These are phyloP conservation scores for Jatropha multifida DNA, from an alignment of 441 rosid genomes.

Conservation along the genomic window DNA sequence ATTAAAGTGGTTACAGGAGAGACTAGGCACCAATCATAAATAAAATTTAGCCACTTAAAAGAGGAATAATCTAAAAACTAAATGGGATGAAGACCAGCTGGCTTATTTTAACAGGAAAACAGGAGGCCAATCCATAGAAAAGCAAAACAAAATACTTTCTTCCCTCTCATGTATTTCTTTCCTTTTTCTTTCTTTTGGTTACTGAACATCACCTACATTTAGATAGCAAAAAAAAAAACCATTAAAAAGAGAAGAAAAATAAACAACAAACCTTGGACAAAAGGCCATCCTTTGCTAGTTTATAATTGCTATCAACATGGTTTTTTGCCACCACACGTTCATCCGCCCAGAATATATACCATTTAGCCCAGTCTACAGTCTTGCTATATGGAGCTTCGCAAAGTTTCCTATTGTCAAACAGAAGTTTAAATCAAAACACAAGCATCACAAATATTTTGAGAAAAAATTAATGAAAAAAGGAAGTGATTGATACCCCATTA, in stretches of 20 bases:
- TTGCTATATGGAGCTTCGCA: slow-evolving; percentile 77
- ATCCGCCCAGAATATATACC: slow-evolving; percentile 88
- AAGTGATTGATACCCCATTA: slow-evolving; percentile 60
- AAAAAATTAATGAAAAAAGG: slow-evolving; percentile 20
- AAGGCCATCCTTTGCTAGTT: slow-evolving; percentile 71
- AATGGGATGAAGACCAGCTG: neutral
- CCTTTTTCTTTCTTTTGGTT: slow-evolving; percentile 1
- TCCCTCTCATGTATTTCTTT: neutral
- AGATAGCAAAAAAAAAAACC: neutral
- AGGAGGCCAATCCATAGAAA: slow-evolving; percentile 2
- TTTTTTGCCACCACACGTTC: slow-evolving; percentile 80
- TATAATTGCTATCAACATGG: slow-evolving; percentile 85
- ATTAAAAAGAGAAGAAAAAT: neutral
- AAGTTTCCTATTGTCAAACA: slow-evolving; percentile 63
- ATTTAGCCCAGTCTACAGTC: slow-evolving; percentile 88
- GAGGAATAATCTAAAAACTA: neutral
- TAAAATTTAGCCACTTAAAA: slow-evolving; percentile 11
- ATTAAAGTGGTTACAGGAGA: neutral
- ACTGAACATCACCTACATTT: neutral
- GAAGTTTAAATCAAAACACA: slow-evolving; percentile 21
- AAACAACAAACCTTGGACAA: slow-evolving; percentile 60
- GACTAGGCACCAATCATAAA: neutral
- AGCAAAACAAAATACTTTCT: slow-evolving; percentile 4
- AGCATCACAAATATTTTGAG: slow-evolving; percentile 25
- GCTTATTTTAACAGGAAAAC: neutral